Conservation (phyloP, 2,329 filamentous ascomycete genomes). For the Nemania sp. region DNA sequence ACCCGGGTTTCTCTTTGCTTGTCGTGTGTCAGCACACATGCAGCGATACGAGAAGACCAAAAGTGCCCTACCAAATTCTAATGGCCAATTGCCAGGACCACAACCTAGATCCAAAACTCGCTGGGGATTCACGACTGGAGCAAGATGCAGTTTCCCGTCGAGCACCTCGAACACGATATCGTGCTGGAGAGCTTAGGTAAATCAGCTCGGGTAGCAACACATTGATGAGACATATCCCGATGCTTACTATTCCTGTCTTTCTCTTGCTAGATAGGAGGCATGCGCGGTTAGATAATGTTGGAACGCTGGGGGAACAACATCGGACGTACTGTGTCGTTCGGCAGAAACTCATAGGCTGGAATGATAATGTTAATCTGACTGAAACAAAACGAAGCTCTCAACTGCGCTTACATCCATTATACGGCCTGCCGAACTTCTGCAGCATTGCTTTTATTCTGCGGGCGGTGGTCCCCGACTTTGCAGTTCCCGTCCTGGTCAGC, state of each 20-base stretch:
- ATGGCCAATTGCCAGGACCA: conserved; percentile 39
- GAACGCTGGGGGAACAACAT: not conserved
- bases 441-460: conserved; percentile 30
- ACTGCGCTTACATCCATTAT: conserved; percentile 31
- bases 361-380: conserved; percentile 7
- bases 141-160: conserved; percentile 39
- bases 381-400: not conserved
- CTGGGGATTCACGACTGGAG: conserved; percentile 35
- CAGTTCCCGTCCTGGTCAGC: conserved; percentile 9
- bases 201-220: not conserved
- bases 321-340: conserved; percentile 32
- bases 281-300: conserved; percentile 1
- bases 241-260: conserved; percentile 38
- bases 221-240: not conserved
- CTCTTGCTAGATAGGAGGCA: conserved; percentile 32
- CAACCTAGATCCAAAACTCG: conserved; percentile 41
- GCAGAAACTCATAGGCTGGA: conserved; percentile 28
- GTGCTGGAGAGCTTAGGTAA: conserved; percentile 34
- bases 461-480: conserved; percentile 14
- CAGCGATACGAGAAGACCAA: not conserved
- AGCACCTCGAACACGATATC: conserved; percentile 38
- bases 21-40: conserved; percentile 1
- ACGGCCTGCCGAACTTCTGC: conserved; percentile 32
- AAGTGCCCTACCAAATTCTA: conserved; percentile 28
- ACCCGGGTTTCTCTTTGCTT: conserved; percentile 32